Evolutionary conservation across 495 filamentous ascomycete species (phyloP).

Genomic region (Daldinia decipiens): DNA sequence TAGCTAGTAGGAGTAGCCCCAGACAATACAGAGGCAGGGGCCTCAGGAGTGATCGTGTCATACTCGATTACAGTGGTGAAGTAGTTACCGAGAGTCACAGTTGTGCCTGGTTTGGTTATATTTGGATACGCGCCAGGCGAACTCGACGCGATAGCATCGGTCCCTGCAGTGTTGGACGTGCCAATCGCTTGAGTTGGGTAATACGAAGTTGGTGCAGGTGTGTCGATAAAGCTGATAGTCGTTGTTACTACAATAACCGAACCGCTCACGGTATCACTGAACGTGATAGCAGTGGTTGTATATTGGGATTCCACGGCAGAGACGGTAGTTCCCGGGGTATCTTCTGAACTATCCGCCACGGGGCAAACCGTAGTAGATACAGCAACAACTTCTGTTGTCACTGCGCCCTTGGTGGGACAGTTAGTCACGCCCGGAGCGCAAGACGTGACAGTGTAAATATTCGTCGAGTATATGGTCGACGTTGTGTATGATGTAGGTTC

Average conservation of each 20-base stretch:
- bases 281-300: constrained; percentile 59
- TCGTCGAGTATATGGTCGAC: constrained; percentile 65
- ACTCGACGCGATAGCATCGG: constrained; percentile 10
- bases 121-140: constrained; percentile 17
- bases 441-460: constrained; percentile 60
- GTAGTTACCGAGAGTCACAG: constrained; percentile 40
- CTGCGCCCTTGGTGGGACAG: constrained; percentile 58
- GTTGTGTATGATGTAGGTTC: constrained; percentile 41
- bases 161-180: constrained; percentile 22
- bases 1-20: constrained; percentile 33
- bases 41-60: constrained; percentile 30
- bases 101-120: constrained; percentile 33
- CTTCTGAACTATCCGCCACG: constrained; percentile 34
- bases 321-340: neutral
- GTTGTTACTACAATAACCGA: constrained; percentile 62
- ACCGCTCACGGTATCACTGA: constrained; percentile 61
- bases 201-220: constrained; percentile 27
- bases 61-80: constrained; percentile 45
- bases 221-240: constrained; percentile 48
- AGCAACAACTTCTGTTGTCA: constrained; percentile 46
- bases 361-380: constrained; percentile 47
- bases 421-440: constrained; percentile 63
- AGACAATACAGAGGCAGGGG: constrained; percentile 35
- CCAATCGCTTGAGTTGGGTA: constrained; percentile 27
- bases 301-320: constrained; percentile 30